A percentile compares a stretch with the other conserved stretches of the same genome.
These are phyloP conservation scores for Zelonia costaricensis DNA, from an alignment of 208 protist species.

Conservation along the genomic window DNA sequence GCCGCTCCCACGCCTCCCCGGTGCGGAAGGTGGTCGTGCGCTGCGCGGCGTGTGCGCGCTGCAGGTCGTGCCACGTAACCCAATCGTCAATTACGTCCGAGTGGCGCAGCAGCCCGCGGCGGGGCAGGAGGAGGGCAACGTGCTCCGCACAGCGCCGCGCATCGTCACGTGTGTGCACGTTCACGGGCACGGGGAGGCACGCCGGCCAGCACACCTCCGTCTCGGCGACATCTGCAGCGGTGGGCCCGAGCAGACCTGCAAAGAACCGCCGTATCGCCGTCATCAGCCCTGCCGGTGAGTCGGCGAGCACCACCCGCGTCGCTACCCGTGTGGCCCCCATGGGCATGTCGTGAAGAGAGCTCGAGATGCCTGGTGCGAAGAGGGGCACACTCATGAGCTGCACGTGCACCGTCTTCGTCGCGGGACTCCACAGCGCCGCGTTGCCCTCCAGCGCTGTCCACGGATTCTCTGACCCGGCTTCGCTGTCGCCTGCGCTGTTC, in stretches of 20 bases:
- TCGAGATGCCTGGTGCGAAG: slow-evolving; percentile 6
- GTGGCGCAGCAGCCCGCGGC: slow-evolving; percentile 34
- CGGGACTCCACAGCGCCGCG: slow-evolving; percentile 4
- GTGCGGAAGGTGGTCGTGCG: slow-evolving; percentile 9
- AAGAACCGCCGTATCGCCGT: slow-evolving; percentile 32
- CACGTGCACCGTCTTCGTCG: slow-evolving; percentile 12
- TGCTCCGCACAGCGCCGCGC: slow-evolving; percentile 51
- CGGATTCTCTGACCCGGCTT: neutral
- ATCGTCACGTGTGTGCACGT: slow-evolving; percentile 46
- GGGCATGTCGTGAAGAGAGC: slow-evolving; percentile 17
- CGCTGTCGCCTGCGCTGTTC: neutral
- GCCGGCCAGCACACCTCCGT: slow-evolving; percentile 64
- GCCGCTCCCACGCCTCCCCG: slow-evolving; percentile 54
- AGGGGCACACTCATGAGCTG: slow-evolving; percentile 20
- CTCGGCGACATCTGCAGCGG: neutral
- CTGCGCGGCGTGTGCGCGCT: neutral
- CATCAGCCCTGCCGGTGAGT: slow-evolving; percentile 37
- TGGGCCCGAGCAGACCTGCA: slow-evolving; percentile 16
- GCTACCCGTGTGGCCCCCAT: neutral
- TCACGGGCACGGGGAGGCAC: slow-evolving; percentile 55
- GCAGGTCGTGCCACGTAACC: slow-evolving; percentile 20
- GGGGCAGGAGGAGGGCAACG: slow-evolving; percentile 48
- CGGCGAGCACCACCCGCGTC: slow-evolving; percentile 45
- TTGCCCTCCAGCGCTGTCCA: neutral
- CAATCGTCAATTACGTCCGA: slow-evolving; percentile 35